phyloP scores from a whole-genome alignment of 1,284 basidiomycete genomes.

The Leccinum fallax region DNA sequence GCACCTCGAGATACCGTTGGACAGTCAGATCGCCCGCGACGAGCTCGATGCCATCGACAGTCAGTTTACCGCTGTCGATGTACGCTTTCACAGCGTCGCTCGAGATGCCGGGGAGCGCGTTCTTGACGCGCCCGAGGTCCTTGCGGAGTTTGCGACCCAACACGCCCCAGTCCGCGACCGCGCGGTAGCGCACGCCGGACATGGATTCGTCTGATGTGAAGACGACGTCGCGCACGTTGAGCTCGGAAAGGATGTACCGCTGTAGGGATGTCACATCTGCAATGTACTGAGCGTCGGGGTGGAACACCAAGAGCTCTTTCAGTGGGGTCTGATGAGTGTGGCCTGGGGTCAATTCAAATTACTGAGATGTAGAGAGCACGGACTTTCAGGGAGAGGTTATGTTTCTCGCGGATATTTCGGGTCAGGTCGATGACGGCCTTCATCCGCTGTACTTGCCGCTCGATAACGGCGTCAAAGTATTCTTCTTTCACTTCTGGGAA shows the following conservation, averaged over 20 bases:
- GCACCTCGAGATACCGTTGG: slow-evolving; percentile 88
- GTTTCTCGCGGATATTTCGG: slow-evolving; percentile 87
- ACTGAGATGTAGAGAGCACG: slow-evolving; percentile 9
- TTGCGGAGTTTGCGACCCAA: slow-evolving; percentile 94
- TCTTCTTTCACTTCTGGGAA: slow-evolving; percentile 95
- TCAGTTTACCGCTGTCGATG: slow-evolving; percentile 74
- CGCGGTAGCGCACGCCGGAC: slow-evolving; percentile 91
- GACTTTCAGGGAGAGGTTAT: slow-evolving; percentile 90
- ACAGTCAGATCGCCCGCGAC: slow-evolving; percentile 90
- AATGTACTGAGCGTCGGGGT: slow-evolving; percentile 84
- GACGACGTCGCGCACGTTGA: slow-evolving; percentile 90
- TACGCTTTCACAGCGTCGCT: slow-evolving; percentile 88
- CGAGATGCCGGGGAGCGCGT: slow-evolving; percentile 78
- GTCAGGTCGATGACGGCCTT: slow-evolving; percentile 94
- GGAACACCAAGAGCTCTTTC: slow-evolving; percentile 94
- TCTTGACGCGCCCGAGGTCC: slow-evolving; percentile 90
- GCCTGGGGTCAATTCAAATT: slow-evolving; percentile 4
- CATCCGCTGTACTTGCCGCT: slow-evolving; percentile 94
- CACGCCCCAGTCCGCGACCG: slow-evolving; percentile 94
- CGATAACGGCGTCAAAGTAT: slow-evolving; percentile 94
- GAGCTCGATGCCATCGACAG: slow-evolving; percentile 89
- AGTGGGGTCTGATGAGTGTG: slow-evolving; percentile 72
- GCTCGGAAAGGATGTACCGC: slow-evolving; percentile 91
- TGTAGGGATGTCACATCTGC: slow-evolving; percentile 86
- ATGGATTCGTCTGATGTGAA: slow-evolving; percentile 88